Evolutionary conservation across 176 grass and related monocot genomes (phyloP).

Genomic region (Bonia amplexicaulis): DNA sequence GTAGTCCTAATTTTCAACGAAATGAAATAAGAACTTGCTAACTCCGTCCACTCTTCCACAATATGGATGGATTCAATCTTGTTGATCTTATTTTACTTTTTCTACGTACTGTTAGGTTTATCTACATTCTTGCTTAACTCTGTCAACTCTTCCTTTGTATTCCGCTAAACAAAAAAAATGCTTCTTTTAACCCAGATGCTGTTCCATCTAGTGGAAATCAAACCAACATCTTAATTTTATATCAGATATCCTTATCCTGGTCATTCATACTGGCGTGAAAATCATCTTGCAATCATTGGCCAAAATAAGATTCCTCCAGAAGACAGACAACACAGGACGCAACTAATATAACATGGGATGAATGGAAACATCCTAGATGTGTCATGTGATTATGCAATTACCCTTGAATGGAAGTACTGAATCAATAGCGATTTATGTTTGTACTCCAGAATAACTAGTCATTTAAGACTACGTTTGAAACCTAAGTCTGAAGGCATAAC

Average conservation of each 20-base stretch:
- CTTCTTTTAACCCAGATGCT: neutral
- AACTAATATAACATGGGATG: neutral
- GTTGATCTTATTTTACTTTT: neutral
- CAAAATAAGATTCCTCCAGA: neutral
- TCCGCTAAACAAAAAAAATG: neutral
- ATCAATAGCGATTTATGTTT: neutral
- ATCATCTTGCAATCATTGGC: neutral
- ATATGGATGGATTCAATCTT: neutral
- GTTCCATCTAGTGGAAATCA: neutral
- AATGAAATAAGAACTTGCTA: neutral
- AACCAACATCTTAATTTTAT: neutral
- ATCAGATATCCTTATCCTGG: neutral
- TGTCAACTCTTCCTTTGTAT: neutral
- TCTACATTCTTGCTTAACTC: constrained; percentile 4
- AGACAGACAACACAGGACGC: neutral
- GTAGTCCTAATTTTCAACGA: neutral
- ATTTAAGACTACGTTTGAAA: constrained; percentile 10
- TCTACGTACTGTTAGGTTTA: neutral
- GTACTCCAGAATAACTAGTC: neutral
- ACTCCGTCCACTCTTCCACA: no score
- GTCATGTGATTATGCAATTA: constrained; percentile 5
- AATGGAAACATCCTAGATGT: neutral
- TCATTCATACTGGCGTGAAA: neutral
- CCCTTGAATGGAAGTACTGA: constrained; percentile 2
- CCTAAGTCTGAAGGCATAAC: constrained; percentile 3